Conservation (phyloP, 495 filamentous ascomycete species). For the Saxispiralis lemnorum region DNA sequence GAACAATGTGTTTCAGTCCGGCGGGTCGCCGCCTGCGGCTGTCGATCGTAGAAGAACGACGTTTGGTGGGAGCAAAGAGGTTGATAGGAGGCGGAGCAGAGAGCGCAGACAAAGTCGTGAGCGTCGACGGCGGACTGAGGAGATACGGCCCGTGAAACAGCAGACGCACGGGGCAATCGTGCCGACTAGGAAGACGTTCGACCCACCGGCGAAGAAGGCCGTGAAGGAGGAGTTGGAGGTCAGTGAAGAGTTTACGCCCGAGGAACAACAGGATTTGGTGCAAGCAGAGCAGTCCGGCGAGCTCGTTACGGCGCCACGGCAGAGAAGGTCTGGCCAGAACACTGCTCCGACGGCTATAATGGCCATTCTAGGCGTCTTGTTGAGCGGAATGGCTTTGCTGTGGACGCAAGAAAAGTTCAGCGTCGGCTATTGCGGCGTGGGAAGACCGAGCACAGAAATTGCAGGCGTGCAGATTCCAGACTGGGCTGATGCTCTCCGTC, state of each 20-base stretch:
- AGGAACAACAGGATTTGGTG: conserved; percentile 61
- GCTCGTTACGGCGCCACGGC: conserved; percentile 4
- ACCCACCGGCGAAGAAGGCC: conserved; percentile 26
- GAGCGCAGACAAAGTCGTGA: conserved; percentile 33
- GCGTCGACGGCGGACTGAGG: conserved; percentile 26
- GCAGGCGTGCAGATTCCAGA: conserved; percentile 25
- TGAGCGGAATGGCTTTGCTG: conserved; percentile 59
- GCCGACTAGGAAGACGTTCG: conserved; percentile 28
- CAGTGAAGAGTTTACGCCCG: conserved; percentile 77
- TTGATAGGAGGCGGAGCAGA: no score
- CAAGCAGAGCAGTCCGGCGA: conserved; percentile 11
- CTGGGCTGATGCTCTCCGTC: conserved; percentile 50
- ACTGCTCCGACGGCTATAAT: conserved; percentile 32
- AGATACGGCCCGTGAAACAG: conserved; percentile 15
- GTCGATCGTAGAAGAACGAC: conserved; percentile 30
- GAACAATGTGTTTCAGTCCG: conserved; percentile 93
- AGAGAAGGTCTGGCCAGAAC: conserved; percentile 22
- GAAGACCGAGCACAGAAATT: conserved; percentile 32
- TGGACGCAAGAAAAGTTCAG: conserved; percentile 88
- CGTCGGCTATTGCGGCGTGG: conserved; percentile 86
- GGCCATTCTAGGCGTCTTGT: conserved; percentile 44
- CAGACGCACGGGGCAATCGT: conserved; percentile 23
- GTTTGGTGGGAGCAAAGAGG: conserved; percentile 12
- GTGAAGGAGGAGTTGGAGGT: conserved; percentile 28
- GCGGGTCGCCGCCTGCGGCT: conserved; percentile 38